Evolutionary conservation across 108 stramenopile genomes (phyloP).

Genomic region (Mediolabrus comicus): DNA sequence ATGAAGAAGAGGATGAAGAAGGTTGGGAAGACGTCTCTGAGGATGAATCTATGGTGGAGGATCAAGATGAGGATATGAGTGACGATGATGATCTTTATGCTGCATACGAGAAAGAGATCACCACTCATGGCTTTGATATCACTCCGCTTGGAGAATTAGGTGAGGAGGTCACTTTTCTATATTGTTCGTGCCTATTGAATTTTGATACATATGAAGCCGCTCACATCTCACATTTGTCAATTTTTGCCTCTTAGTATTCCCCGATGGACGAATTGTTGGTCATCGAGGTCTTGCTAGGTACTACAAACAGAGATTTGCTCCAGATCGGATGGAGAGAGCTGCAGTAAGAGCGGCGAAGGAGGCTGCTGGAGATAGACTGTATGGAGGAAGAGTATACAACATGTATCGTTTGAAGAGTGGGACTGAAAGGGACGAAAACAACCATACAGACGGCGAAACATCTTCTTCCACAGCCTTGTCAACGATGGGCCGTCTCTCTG

Average conservation of each 20-base stretch:
- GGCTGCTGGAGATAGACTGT: constrained; percentile 79
- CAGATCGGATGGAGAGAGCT: constrained; percentile 34
- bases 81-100: constrained; percentile 73
- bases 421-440: neutral
- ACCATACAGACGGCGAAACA: constrained; percentile 9
- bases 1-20: constrained; percentile 11
- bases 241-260: no score
- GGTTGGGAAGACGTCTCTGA: neutral
- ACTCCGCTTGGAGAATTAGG: constrained; percentile 88
- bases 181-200: no score
- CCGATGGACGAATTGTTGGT: constrained; percentile 86
- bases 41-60: constrained; percentile 30
- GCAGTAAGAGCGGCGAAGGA: constrained; percentile 69
- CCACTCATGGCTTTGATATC: constrained; percentile 80
- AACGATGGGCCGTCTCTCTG: constrained; percentile 4
- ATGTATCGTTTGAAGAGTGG: constrained; percentile 26
- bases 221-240: neutral
- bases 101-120: constrained; percentile 77
- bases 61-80: constrained; percentile 50
- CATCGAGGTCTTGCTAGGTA: constrained; percentile 79
- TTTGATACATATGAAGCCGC: neutral
- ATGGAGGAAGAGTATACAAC: constrained; percentile 67
- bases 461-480: neutral
- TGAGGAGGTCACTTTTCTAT: no score
- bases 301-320: constrained; percentile 81